These are phyloP conservation scores for Trichoderma brevicompactum DNA, from an alignment of 2,329 filamentous ascomycete species.

Conservation along the genomic window DNA sequence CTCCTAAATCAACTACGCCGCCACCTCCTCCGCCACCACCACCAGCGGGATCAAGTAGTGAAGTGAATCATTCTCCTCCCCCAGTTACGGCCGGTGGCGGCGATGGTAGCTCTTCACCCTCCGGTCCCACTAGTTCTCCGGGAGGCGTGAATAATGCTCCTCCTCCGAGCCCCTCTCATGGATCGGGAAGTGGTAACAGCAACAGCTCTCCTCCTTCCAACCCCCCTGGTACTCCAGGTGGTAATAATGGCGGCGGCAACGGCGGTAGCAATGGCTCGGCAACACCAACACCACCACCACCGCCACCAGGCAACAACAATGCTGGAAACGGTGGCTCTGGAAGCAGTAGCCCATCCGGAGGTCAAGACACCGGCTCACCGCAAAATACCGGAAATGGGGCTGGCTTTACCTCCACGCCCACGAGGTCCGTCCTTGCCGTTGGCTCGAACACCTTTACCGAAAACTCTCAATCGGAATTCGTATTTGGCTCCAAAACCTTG, in stretches of 20 bases:
- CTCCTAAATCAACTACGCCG: too few species aligned
- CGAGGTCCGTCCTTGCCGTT: background rate
- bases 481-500: slow-evolving; percentile 10
- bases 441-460: slow-evolving; percentile 2
- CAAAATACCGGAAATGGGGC: background rate
- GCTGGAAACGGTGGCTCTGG: background rate
- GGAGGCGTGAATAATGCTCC: background rate
- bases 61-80: background rate
- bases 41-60: background rate
- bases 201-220: background rate
- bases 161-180: background rate
- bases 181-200: background rate
- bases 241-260: background rate
- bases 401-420: background rate
- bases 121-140: background rate
- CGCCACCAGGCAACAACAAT: too few species aligned
- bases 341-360: background rate
- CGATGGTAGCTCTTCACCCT: background rate
- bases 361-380: background rate
- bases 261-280: background rate
- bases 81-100: background rate
- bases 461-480: slow-evolving; percentile 23
- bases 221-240: background rate
- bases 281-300: background rate
- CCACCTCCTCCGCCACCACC: too few species aligned